Base-by-base conservation (phyloP, 2,329 filamentous ascomycete species). In the Coniochaeta sp. region DNA sequence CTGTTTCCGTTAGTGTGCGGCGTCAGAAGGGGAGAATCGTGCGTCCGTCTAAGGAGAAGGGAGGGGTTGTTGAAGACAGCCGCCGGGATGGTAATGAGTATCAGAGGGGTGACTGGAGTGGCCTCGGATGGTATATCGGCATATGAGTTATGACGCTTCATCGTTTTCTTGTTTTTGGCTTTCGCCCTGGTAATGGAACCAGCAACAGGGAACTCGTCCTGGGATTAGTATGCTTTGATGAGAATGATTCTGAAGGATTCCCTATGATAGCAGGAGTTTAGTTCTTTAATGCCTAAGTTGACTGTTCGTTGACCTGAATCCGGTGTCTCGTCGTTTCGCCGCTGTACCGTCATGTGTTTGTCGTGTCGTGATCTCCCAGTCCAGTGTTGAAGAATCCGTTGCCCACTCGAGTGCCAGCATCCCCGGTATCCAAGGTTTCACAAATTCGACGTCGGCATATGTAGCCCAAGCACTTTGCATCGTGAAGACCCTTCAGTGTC, bases 1-100 rank as follows among this genome's bases (percentile, higher is more conserved):
- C 67, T 79, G 76, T 65, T 79, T 79, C 69, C 45, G 45, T 22
- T 48, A n/a, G n/a, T n/a, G n/a, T n/a, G n/a, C n/a, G n/a, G n/a
- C n/a, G n/a, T n/a, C n/a, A n/a, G n/a, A n/a, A n/a, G n/a, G n/a
- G n/a, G n/a, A n/a, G n/a, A n/a, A n/a, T n/a, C n/a, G n/a, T n/a
- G n/a, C n/a, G n/a, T n/a, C n/a, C n/a, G n/a, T n/a, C n/a, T n/a
- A n/a, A n/a, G n/a, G n/a, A n/a, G n/a, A n/a, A n/a, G n/a, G n/a
- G n/a, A n/a, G n/a, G n/a, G n/a, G n/a, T n/a, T n/a, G n/a, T n/a
- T n/a, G n/a, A n/a, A n/a, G n/a, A n/a, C n/a, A n/a, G n/a, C n/a
- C n/a, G n/a, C n/a, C n/a, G n/a, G n/a, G n/a, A n/a, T n/a, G n/a
- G n/a, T n/a, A n/a, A n/a, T n/a, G n/a, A n/a, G n/a, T n/a, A n/a